These are phyloP conservation scores for Citrus sinensis DNA, from an alignment of 345 rosid species.

Conservation along the genomic window DVS_A1.0 CM039165.1:33086501-33087000, in stretches of 20 bases:
- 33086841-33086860: too few relatives aligned
- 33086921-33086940: not conserved
- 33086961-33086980: not conserved
- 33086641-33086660: not conserved
- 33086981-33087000: too few relatives aligned
- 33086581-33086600: not conserved
- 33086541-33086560: not conserved
- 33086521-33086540: too few relatives aligned
- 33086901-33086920: not conserved
- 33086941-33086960: not conserved
- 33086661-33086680: too few relatives aligned
- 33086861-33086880: not conserved
- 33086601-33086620: not conserved
- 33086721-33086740: not conserved
- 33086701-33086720: conserved; percentile 2
- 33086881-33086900: not conserved
- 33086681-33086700: not conserved
- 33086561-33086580: not conserved
- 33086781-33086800: too few relatives aligned
- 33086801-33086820: too few relatives aligned
- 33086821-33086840: not conserved
- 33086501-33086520: too few relatives aligned
- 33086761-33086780: not conserved
- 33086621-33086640: not conserved
- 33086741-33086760: not conserved